A percentile compares a stretch with the other conserved stretches of the same genome.
These are phyloP conservation scores for Smallanthus sonchifolius DNA, from an alignment of 129 eudicot species.

Conservation along the genomic window DNA sequence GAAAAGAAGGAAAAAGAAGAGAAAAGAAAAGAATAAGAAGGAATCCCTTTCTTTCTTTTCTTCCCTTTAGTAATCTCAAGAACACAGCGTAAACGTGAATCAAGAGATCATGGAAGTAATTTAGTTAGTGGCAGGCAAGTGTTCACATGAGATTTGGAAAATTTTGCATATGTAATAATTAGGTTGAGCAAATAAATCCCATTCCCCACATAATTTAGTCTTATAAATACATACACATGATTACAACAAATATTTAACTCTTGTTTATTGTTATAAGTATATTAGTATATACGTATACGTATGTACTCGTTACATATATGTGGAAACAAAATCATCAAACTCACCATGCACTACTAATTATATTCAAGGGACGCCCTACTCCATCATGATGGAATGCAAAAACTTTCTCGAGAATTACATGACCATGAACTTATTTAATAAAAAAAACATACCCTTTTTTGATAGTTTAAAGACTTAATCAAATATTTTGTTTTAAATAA, in stretches of 20 bases:
- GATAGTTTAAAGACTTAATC: background rate
- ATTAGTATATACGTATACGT: no score
- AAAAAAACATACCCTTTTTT: background rate
- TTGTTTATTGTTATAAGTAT: no score
- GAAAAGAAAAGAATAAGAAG: no score
- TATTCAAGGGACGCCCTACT: conserved; percentile 4
- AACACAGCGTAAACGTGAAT: no score
- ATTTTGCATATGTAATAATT: conserved; percentile 14
- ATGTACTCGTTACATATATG: background rate
- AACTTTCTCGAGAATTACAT: conserved; percentile 15
- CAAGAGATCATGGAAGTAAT: background rate
- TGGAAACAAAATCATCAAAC: background rate
- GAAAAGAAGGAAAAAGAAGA: no score
- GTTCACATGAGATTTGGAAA: conserved; percentile 2
- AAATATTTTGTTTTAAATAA: background rate
- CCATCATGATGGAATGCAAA: conserved; percentile 11
- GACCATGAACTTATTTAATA: conserved; percentile 11
- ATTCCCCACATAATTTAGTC: background rate
- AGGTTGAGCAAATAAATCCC: background rate
- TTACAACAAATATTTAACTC: background rate
- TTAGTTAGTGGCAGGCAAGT: conserved; percentile 18
- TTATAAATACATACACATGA: no score
- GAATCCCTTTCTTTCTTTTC: no score
- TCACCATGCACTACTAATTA: conserved; percentile 12
- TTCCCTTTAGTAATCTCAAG: no score